Percentiles rank a stretch among this genome's conserved stretches.
These are phyloP conservation scores for Lotus japonicus DNA, from an alignment of 306 rosid species.

Conservation along the genomic window DNA sequence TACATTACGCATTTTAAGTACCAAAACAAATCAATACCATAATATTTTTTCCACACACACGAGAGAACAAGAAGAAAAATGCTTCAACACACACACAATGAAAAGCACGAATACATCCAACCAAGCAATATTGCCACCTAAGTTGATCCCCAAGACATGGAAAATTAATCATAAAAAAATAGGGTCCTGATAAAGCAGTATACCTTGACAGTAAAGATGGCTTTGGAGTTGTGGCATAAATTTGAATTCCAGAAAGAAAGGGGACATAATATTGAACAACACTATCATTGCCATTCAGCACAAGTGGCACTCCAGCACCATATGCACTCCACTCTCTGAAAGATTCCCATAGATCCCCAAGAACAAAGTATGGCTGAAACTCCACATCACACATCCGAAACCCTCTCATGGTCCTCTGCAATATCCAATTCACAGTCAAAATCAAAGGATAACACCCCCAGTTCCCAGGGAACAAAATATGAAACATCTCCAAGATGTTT, in stretches of 20 bases:
- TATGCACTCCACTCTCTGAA: constrained; percentile 83
- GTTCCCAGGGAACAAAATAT: not conserved
- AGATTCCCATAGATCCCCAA: constrained; percentile 73
- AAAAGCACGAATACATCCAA: constrained; percentile 1
- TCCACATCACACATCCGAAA: constrained; percentile 35
- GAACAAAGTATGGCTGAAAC: constrained; percentile 55
- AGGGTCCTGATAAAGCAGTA: not conserved
- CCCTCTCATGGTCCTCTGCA: constrained; percentile 51
- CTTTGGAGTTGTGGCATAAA: constrained; percentile 39
- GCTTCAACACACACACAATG: not conserved
- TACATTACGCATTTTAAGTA: not conserved
- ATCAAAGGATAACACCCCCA: not conserved
- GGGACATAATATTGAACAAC: constrained; percentile 75
- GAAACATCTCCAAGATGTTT: not conserved
- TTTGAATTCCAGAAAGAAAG: constrained; percentile 64
- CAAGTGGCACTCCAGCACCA: constrained; percentile 73
- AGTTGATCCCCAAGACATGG: not conserved
- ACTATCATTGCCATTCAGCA: constrained; percentile 50
- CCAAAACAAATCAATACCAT: not conserved
- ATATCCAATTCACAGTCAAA: not conserved
- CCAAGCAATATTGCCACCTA: not conserved
- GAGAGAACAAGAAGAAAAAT: not conserved
- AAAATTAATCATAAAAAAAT: not conserved
- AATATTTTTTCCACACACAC: not conserved
- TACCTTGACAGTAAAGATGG: constrained; percentile 46